A percentile compares a stretch with the other conserved stretches of the same genome.
Conservation (phyloP, 257 asterid genomes). For the Solanum medicagineum region DNA sequence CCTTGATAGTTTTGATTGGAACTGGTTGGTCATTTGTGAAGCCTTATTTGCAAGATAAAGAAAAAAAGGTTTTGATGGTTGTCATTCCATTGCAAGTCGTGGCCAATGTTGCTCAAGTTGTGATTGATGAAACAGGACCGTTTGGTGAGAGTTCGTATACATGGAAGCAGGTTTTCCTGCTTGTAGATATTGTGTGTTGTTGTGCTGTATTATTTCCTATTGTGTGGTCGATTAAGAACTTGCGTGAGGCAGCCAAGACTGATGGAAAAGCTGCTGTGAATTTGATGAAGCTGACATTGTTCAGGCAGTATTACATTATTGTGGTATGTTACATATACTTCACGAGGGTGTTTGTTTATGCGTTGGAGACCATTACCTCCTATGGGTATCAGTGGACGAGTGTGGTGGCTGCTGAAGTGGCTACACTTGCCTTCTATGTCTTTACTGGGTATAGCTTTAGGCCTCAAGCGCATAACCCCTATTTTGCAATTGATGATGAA, state of each 20-base stretch:
- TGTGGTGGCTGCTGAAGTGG: constrained; percentile 68
- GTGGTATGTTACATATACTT: background rate
- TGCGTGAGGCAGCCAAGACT: background rate
- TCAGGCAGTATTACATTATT: background rate
- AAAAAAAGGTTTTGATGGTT: background rate
- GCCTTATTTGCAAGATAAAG: background rate
- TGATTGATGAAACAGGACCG: background rate
- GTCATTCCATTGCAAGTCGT: background rate
- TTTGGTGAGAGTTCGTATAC: background rate
- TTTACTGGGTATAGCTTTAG: constrained; percentile 74
- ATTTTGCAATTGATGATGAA: constrained; percentile 74
- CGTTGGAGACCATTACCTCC: background rate
- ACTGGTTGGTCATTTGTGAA: constrained; percentile 3
- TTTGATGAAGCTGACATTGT: background rate
- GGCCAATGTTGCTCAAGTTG: background rate
- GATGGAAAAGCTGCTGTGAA: background rate
- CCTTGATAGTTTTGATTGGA: background rate
- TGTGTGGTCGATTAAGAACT: background rate
- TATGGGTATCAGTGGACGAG: background rate
- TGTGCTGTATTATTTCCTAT: background rate
- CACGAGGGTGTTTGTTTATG: background rate
- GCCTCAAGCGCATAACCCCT: constrained; percentile 80
- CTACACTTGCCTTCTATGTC: constrained; percentile 59
- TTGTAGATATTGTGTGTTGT: background rate
- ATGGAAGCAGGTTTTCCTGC: background rate